Percentiles rank a stretch among this genome's conserved stretches.
Evolutionary conservation across 202 grass and related monocot species (phyloP).

Genomic region (Carex sylvatica): DNA sequence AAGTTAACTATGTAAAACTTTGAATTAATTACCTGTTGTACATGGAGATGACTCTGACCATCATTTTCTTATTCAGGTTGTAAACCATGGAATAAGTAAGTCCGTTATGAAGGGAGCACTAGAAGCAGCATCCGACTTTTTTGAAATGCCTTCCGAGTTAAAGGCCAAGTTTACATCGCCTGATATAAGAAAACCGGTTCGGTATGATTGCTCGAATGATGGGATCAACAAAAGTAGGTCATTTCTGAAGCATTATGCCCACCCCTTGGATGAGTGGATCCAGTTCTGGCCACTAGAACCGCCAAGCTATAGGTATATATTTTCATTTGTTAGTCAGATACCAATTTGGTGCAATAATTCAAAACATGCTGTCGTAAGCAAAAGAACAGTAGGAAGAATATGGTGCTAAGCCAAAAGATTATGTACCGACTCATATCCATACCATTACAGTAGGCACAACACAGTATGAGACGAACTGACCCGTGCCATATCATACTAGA

Average conservation of each 20-base stretch:
- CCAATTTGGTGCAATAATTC: neutral
- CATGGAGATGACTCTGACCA: neutral
- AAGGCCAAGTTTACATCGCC: conserved; percentile 46
- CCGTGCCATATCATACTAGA: neutral
- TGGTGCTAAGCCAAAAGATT: neutral
- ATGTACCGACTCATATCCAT: neutral
- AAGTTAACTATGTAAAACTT: neutral
- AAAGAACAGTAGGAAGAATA: neutral
- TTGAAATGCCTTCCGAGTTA: conserved; percentile 31
- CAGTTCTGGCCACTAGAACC: conserved; percentile 47
- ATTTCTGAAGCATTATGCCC: conserved; percentile 70
- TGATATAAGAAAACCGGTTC: conserved; percentile 42
- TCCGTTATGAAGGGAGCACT: conserved; percentile 42
- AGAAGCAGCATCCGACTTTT: conserved; percentile 52
- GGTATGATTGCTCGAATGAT: conserved; percentile 42
- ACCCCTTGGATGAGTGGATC: conserved; percentile 52
- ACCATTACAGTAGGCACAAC: neutral
- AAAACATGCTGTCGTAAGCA: neutral
- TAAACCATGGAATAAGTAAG: conserved; percentile 57
- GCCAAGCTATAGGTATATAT: conserved; percentile 45
- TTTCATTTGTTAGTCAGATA: neutral
- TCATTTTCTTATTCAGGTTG: conserved; percentile 40
- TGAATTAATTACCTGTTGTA: neutral
- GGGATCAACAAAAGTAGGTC: conserved; percentile 41
- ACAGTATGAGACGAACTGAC: neutral